Base-by-base conservation (phyloP, 257 asterid genomes). In the Nicotiana sylvestris region DNA sequence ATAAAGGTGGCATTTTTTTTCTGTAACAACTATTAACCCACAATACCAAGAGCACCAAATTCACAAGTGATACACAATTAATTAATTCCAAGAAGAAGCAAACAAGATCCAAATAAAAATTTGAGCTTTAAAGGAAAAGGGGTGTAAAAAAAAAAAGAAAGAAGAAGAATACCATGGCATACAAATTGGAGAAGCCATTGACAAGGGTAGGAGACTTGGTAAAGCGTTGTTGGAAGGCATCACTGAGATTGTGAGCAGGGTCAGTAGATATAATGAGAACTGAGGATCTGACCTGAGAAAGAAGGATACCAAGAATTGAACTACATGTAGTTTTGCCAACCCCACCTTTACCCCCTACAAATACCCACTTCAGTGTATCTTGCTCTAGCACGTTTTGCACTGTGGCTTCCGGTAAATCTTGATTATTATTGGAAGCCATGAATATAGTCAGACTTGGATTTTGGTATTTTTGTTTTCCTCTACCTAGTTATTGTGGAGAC, bases 271-370 rank as follows among this genome's bases (percentile, higher is more conserved):
- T 95, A 83, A 95, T 86, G 83, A 95, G 97, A 84, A 95, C 99
- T 51, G 99, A 94, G 25, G 92, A 78, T 46, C 97, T 93, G 81
- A 92, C 96, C 74, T 87, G 85, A 1, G 98, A 82, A 60, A 95
- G 92, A 85, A 95, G 87, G 81, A 92, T 91, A 17, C 96, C 89
- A 18, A 95, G 81, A 32, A 90, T 91, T 32, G 98, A 95, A 90
- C 98, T 94, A 84, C 99, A 96, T 6, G 99, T 96, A 7, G 99
- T 96, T 84, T 96, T 92, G 2, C 98, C 99, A 15, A 96, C 98
- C 35, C 99, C 99, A 39, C 99, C 98, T 84, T 96, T 96, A 2
- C 99, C 99, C 18, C 99, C 98, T 32, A 96, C 99, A 85, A 96
- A 96, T 46, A 96, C 94, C 99, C 98, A 96, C 85, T 96, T 96